Conservation (phyloP, 225 moss, liverwort and hornwort species). For the Climacium dendroides region DNA sequence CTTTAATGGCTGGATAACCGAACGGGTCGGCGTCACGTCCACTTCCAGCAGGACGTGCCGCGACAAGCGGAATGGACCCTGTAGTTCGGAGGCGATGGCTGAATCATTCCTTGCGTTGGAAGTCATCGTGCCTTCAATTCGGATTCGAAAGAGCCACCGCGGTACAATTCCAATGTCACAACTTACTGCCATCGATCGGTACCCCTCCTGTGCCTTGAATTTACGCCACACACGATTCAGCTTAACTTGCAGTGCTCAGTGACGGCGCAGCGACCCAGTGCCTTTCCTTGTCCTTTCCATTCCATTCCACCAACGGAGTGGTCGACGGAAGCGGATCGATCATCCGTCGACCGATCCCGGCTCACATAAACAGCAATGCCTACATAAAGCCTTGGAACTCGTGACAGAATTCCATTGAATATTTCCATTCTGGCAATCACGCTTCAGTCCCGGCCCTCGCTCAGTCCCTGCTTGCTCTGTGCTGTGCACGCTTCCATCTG, state of each 20-base stretch:
- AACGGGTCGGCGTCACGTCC: not conserved
- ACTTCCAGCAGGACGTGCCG: not conserved
- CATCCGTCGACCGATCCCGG: not conserved
- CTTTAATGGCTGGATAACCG: not conserved
- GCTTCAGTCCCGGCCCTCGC: not conserved
- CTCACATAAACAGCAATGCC: not conserved
- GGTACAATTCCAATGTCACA: not conserved
- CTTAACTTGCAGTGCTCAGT: too few relatives aligned
- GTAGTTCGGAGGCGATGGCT: not conserved
- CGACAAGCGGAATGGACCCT: not conserved
- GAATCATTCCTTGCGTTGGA: not conserved
- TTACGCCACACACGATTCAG: not conserved
- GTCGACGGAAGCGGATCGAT: not conserved
- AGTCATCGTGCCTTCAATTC: not conserved
- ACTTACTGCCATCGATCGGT: not conserved
- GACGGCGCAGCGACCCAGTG: too few relatives aligned
- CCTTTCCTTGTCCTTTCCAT: too few relatives aligned
- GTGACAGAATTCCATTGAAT: not conserved
- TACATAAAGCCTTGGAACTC: not conserved
- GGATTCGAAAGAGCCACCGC: not conserved
- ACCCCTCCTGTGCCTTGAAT: not conserved
- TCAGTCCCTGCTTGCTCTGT: not conserved
- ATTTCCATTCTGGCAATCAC: not conserved
- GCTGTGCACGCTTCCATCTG: too few relatives aligned
- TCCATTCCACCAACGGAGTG: not conserved